These are phyloP conservation scores for Penicillium italicum DNA, from an alignment of 2,329 filamentous ascomycete species.

Conservation along the genomic window DNA sequence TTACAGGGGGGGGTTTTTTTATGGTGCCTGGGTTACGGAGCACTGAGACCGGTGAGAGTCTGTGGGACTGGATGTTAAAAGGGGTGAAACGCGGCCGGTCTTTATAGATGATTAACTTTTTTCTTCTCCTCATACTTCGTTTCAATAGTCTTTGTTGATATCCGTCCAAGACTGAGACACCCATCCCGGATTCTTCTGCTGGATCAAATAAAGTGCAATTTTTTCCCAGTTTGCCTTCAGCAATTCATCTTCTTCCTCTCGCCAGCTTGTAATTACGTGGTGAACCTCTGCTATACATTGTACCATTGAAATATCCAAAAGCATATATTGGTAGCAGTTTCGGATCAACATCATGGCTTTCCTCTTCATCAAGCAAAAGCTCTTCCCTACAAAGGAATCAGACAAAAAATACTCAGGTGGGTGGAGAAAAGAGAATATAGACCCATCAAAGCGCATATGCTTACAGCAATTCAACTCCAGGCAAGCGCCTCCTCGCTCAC, in stretches of 20 bases:
- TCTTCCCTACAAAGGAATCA: slow-evolving; percentile 30
- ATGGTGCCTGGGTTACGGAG: not conserved
- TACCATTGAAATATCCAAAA: not conserved
- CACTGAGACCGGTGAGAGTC: slow-evolving; percentile 2
- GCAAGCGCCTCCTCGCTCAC: slow-evolving; percentile 32
- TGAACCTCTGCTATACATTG: not conserved
- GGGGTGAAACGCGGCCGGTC: not conserved
- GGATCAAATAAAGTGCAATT: not conserved
- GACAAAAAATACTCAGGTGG: slow-evolving; percentile 12
- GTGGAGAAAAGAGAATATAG: not conserved
- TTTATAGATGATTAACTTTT: not conserved
- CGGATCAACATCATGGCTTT: slow-evolving; percentile 31
- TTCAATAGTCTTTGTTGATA: slow-evolving; percentile 1
- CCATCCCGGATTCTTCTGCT: not conserved
- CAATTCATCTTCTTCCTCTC: not conserved
- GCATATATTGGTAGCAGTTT: not conserved
- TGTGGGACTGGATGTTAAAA: slow-evolving; percentile 3
- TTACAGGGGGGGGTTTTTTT: not conserved
- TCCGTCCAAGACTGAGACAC: not conserved
- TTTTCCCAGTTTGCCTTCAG: not conserved
- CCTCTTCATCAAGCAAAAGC: slow-evolving; percentile 38
- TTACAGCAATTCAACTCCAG: slow-evolving; percentile 17
- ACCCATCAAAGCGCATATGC: not conserved
- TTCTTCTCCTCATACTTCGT: not conserved
- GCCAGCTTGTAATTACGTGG: not conserved